These are phyloP conservation scores for Escovopsis weberi DNA, from an alignment of 2,329 filamentous ascomycete species.

Conservation along the genomic window DNA sequence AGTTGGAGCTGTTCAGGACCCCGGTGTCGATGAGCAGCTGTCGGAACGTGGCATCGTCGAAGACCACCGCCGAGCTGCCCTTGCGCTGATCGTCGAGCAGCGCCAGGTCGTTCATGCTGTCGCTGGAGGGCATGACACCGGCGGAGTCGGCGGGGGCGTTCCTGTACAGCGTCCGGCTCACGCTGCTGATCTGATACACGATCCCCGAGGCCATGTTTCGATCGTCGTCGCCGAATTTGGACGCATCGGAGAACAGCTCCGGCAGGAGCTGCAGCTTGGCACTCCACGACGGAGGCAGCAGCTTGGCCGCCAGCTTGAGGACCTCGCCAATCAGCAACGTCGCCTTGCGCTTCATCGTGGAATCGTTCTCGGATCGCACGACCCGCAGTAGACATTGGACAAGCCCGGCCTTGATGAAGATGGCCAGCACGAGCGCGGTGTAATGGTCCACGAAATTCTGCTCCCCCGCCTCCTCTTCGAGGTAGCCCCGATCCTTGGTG, in stretches of 20 bases:
- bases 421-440: slow-evolving; percentile 71
- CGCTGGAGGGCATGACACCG: slow-evolving; percentile 25
- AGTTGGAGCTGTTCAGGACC: slow-evolving; percentile 80
- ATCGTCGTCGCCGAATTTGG: slow-evolving; percentile 54
- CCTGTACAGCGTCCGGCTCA: slow-evolving; percentile 81
- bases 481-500: slow-evolving; percentile 34
- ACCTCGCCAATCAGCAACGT: slow-evolving; percentile 85
- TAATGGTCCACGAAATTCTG: slow-evolving; percentile 91
- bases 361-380: slow-evolving; percentile 52
- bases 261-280: slow-evolving; percentile 76
- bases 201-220: slow-evolving; percentile 76
- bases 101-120: slow-evolving; percentile 32
- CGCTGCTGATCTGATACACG: slow-evolving; percentile 95
- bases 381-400: slow-evolving; percentile 47
- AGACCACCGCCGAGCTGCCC: slow-evolving; percentile 27
- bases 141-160: slow-evolving; percentile 42
- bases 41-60: slow-evolving; percentile 48
- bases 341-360: slow-evolving; percentile 68
- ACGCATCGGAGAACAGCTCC: slow-evolving; percentile 64
- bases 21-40: slow-evolving; percentile 61
- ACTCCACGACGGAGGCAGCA: slow-evolving; percentile 72
- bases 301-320: slow-evolving; percentile 72
- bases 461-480: slow-evolving; percentile 53
- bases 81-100: slow-evolving; percentile 44
- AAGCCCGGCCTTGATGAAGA: slow-evolving; percentile 71